These are phyloP conservation scores for Porogramme epimiltina DNA, from an alignment of 1,284 basidiomycete species.

Conservation along the genomic window DNA sequence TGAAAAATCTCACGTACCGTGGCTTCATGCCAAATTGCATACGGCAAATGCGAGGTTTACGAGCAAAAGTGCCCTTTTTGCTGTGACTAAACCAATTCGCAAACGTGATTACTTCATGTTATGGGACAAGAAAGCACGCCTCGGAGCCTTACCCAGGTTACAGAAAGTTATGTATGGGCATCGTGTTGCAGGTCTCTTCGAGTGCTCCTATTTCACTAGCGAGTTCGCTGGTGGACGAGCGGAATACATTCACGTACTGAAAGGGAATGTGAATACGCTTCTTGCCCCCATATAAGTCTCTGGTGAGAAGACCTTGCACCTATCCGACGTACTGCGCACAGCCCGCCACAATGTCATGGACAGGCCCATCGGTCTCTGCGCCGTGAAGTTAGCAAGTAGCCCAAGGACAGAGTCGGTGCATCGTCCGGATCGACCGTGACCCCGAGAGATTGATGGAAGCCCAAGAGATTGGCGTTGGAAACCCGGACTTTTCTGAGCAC, in stretches of 20 bases:
- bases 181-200: conserved; percentile 73
- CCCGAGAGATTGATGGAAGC: conserved; percentile 52
- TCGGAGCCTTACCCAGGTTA: conserved; percentile 37
- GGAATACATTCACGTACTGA: conserved; percentile 69
- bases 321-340: conserved; percentile 75
- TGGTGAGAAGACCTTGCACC: conserved; percentile 65
- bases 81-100: conserved; percentile 74
- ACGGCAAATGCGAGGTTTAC: conserved; percentile 76
- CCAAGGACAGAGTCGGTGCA: conserved; percentile 72
- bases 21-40: conserved; percentile 78
- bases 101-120: conserved; percentile 43
- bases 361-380: conserved; percentile 66
- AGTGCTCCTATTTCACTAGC: conserved; percentile 74
- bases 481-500: conserved; percentile 63
- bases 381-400: conserved; percentile 60
- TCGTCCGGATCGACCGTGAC: conserved; percentile 74
- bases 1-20: conserved; percentile 71
- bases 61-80: conserved; percentile 71
- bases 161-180: conserved; percentile 72
- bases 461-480: conserved; percentile 58
- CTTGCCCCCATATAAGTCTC: conserved; percentile 66
- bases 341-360: conserved; percentile 77
- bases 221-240: conserved; percentile 78
- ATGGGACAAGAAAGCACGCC: neutral
- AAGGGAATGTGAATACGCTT: conserved; percentile 71